phyloP scores from a whole-genome alignment of 2,329 filamentous ascomycete genomes.

The Aotearoamyces nothofagi region DNA sequence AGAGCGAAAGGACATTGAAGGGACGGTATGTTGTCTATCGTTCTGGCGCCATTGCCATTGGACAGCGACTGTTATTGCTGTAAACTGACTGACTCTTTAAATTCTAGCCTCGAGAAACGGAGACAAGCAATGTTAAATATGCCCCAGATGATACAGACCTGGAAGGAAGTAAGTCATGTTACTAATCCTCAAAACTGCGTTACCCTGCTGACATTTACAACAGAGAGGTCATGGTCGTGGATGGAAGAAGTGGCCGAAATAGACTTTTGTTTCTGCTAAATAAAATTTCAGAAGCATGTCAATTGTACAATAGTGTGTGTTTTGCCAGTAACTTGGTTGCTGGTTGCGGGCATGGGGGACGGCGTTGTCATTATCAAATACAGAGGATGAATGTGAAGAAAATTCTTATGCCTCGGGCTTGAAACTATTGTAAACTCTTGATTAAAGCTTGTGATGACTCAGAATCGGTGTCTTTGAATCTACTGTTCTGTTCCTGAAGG shows the following conservation, averaged over 20 bases:
- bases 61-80: neutral
- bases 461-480: too few relatives aligned
- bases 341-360: too few relatives aligned
- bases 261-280: conserved; percentile 3
- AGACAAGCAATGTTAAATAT: conserved; percentile 89
- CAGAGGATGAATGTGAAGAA: too few relatives aligned
- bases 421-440: too few relatives aligned
- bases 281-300: too few relatives aligned
- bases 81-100: conserved; percentile 18
- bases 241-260: conserved; percentile 60
- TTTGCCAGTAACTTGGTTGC: too few relatives aligned
- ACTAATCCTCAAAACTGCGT: conserved; percentile 1
- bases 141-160: conserved; percentile 80
- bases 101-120: conserved; percentile 62
- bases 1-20: conserved; percentile 77
- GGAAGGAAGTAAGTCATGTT: conserved; percentile 63
- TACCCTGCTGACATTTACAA: conserved; percentile 21
- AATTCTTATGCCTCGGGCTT: too few relatives aligned
- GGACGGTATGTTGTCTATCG: conserved; percentile 38
- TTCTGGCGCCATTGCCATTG: too few relatives aligned
- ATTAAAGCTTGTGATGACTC: too few relatives aligned
- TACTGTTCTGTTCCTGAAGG: too few relatives aligned
- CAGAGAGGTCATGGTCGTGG: conserved; percentile 57
- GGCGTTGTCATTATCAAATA: too few relatives aligned
- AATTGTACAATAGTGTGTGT: too few relatives aligned